Evolutionary conservation across 305 asterid species (phyloP).

Genomic region (Fraxinus xanthoxyloides): DNA sequence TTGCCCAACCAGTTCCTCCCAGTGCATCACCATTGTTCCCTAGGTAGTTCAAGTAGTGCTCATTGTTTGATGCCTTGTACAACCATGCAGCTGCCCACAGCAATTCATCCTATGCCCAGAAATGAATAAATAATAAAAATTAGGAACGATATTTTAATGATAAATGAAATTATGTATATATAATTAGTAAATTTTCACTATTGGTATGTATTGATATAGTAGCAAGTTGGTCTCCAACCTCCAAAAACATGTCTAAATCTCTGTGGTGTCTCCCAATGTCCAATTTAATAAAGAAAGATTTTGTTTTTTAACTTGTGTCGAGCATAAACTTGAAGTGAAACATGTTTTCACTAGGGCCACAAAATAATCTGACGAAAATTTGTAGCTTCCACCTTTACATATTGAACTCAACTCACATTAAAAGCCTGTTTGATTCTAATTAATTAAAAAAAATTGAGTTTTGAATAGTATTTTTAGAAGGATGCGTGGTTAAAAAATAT

Average conservation of each 20-base stretch:
- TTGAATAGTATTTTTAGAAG: too few species aligned
- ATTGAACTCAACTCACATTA: background rate
- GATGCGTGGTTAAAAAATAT: background rate
- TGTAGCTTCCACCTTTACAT: background rate
- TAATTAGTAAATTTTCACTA: background rate
- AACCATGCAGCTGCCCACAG: conserved; percentile 99
- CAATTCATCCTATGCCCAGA: conserved; percentile 71
- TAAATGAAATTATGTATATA: background rate
- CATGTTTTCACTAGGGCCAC: background rate
- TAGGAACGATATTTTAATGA: background rate
- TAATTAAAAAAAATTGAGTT: too few species aligned
- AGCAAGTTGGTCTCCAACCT: background rate
- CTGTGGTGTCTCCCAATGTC: background rate
- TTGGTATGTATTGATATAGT: background rate
- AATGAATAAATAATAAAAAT: background rate
- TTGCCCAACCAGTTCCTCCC: conserved; percentile 97
- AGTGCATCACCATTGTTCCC: conserved; percentile 81
- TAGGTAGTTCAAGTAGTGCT: conserved; percentile 69
- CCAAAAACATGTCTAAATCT: background rate
- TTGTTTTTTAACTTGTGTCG: background rate
- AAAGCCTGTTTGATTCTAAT: background rate
- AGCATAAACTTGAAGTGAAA: background rate
- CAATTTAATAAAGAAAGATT: background rate
- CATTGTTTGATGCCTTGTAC: conserved; percentile 81
- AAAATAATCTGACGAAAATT: background rate